Conservation (phyloP, 2,329 filamentous ascomycete genomes). For the Nigrospora sphaerica region DNA sequence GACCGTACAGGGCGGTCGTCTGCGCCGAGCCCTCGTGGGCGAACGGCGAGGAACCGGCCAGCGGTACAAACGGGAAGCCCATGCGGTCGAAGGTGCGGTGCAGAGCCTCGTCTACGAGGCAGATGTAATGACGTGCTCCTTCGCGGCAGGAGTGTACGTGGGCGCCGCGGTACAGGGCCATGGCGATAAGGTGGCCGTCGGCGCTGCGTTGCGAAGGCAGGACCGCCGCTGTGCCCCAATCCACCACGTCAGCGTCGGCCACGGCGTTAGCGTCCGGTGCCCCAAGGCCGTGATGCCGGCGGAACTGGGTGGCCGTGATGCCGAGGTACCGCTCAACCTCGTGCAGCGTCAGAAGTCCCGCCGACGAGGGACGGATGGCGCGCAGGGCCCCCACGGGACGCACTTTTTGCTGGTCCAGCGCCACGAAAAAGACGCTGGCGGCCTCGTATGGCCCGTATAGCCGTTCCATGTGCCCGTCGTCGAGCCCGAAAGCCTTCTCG, state of each 20-base stretch:
- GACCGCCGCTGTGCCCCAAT: conserved; percentile 6
- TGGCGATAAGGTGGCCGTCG: conserved; percentile 4
- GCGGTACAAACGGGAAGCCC: conserved; percentile 3
- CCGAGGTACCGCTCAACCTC: conserved; percentile 1
- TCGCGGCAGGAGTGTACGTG: conserved; percentile 1
- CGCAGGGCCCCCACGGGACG: conserved; percentile 5
- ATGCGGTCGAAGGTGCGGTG: conserved; percentile 4
- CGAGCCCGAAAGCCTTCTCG: conserved; percentile 5
- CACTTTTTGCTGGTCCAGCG: conserved; percentile 1
- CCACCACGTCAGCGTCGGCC: neutral
- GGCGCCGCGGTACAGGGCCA: conserved; percentile 6
- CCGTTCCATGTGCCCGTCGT: conserved; percentile 4
- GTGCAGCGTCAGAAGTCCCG: conserved; percentile 3
- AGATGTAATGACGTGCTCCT: conserved; percentile 5
- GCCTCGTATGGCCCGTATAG: conserved; percentile 5
- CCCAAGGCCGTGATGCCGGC: conserved; percentile 1
- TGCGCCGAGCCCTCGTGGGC: conserved; percentile 6
- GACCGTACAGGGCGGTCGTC: conserved; percentile 3
- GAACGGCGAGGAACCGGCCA: conserved; percentile 2
- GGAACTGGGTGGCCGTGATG: conserved; percentile 2
- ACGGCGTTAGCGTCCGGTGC: neutral
- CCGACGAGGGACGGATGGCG: neutral
- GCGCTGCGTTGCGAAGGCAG: conserved; percentile 1
- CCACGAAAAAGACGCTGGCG: conserved; percentile 6
- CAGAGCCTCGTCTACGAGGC: conserved; percentile 4